Conservation (phyloP, 495 filamentous ascomycete genomes). For the Arthonia radiata region DNA sequence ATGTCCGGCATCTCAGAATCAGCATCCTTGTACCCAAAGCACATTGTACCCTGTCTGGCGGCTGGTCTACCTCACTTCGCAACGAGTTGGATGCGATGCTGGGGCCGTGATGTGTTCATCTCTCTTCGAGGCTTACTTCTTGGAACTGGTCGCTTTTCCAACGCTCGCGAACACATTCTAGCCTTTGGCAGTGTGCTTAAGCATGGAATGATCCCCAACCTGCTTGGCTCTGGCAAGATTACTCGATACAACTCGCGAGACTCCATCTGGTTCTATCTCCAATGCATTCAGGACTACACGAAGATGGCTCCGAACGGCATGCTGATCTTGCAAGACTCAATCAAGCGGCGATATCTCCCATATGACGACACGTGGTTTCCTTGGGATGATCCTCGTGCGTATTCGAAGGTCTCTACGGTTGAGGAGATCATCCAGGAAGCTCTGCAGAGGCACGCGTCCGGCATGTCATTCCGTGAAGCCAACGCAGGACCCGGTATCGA, state of each 20-base stretch:
- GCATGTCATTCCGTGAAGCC: constrained; percentile 78
- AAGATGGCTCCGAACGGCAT: constrained; percentile 59
- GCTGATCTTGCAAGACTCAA: constrained; percentile 45
- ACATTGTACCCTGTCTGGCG: constrained; percentile 63
- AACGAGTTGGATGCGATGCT: constrained; percentile 80
- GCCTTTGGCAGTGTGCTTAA: constrained; percentile 94
- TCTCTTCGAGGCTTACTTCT: constrained; percentile 75
- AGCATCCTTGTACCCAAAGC: constrained; percentile 68
- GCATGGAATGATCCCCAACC: constrained; percentile 96
- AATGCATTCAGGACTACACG: constrained; percentile 83
- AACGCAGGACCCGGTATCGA: constrained; percentile 77
- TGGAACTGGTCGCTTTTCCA: constrained; percentile 62
- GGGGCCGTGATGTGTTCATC: constrained; percentile 95
- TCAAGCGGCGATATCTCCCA: constrained; percentile 72
- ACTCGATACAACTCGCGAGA: constrained; percentile 95
- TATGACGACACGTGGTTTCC: constrained; percentile 88
- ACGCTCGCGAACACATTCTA: constrained; percentile 79
- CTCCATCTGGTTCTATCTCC: constrained; percentile 92
- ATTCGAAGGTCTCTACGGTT: constrained; percentile 55
- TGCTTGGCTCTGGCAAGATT: constrained; percentile 61
- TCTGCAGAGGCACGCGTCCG: constrained; percentile 68
- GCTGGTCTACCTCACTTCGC: constrained; percentile 92
- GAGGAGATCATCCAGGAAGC: constrained; percentile 83
- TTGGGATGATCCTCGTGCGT: constrained; percentile 56
- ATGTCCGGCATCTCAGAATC: constrained; percentile 72